Percentiles rank a stretch among this genome's conserved stretches.
phyloP scores from a whole-genome alignment of 306 rosid genomes.

The Aeschynomene evenia region DNA sequence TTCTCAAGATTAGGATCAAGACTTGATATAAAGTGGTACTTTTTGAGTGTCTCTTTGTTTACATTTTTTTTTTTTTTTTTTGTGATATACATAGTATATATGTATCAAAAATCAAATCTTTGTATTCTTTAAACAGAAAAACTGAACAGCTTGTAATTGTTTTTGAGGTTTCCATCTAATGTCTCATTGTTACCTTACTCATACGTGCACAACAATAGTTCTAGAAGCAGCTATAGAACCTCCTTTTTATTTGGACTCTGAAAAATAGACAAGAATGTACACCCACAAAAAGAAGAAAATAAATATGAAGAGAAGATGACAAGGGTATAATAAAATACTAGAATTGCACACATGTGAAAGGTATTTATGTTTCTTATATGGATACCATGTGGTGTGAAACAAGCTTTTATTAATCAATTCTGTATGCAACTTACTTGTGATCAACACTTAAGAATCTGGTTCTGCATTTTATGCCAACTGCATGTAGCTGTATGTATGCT shows the following conservation, averaged over 20 bases:
- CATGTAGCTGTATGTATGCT: neutral
- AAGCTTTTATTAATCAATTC: neutral
- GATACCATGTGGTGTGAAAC: slow-evolving; percentile 3
- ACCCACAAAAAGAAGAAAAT: neutral
- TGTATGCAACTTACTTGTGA: slow-evolving; percentile 34
- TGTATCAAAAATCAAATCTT: slow-evolving; percentile 43
- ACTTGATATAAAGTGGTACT: slow-evolving; percentile 32
- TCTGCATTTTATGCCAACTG: slow-evolving; percentile 29
- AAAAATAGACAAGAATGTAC: neutral
- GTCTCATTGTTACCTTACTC: neutral
- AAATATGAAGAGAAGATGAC: neutral
- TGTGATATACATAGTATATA: slow-evolving; percentile 66
- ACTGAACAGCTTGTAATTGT: slow-evolving; percentile 56
- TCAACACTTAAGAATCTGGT: slow-evolving; percentile 36
- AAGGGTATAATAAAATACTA: neutral
- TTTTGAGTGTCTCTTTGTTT: slow-evolving; percentile 38
- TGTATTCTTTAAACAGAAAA: slow-evolving; percentile 74
- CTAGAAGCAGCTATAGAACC: neutral
- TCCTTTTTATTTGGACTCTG: neutral
- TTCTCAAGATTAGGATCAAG: slow-evolving; percentile 33
- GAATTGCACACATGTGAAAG: neutral
- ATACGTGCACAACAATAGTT: neutral
- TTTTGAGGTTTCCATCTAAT: slow-evolving; percentile 41
- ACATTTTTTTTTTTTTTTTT: slow-evolving; percentile 42
- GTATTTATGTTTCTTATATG: neutral